Percentiles rank a stretch among this genome's conserved stretches.
Conservation (phyloP, 2,329 filamentous ascomycete species). For the Dactylellina sp. region DNA sequence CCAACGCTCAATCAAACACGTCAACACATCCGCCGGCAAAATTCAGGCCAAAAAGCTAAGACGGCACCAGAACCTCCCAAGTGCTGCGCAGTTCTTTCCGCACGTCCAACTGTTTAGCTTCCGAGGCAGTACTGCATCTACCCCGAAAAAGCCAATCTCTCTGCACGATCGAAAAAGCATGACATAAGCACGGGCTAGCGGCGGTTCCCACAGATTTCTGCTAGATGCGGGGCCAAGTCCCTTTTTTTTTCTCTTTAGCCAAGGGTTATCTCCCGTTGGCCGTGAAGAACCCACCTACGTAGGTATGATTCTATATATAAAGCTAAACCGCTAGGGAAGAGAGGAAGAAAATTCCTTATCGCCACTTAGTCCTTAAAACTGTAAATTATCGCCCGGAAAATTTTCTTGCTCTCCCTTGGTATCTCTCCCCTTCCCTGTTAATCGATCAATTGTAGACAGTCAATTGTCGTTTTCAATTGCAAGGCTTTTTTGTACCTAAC, state of each 20-base stretch:
- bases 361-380: conserved; percentile 11
- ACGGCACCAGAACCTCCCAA: conserved; percentile 4
- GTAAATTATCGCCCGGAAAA: conserved; percentile 30
- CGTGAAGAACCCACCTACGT: not conserved
- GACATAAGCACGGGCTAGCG: conserved; percentile 50
- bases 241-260: conserved; percentile 8
- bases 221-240: conserved; percentile 38
- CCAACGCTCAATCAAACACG: too few relatives aligned
- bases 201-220: conserved; percentile 16
- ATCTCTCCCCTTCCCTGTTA: not conserved
- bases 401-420: conserved; percentile 2
- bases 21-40: conserved; percentile 55
- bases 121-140: conserved; percentile 10
- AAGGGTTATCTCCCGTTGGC: conserved; percentile 15
- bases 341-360: conserved; percentile 27
- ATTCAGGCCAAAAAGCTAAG: conserved; percentile 27
- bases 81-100: conserved; percentile 42
- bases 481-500: not conserved
- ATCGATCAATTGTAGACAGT: not conserved
- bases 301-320: conserved; percentile 26
- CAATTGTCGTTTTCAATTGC: not conserved
- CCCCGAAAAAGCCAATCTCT: conserved; percentile 31
- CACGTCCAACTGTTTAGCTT: conserved; percentile 36
- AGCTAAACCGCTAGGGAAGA: conserved; percentile 25
- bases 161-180: conserved; percentile 5